Conservation (phyloP, 2,329 filamentous ascomycete species). For the Beauveria caledonica region DNA sequence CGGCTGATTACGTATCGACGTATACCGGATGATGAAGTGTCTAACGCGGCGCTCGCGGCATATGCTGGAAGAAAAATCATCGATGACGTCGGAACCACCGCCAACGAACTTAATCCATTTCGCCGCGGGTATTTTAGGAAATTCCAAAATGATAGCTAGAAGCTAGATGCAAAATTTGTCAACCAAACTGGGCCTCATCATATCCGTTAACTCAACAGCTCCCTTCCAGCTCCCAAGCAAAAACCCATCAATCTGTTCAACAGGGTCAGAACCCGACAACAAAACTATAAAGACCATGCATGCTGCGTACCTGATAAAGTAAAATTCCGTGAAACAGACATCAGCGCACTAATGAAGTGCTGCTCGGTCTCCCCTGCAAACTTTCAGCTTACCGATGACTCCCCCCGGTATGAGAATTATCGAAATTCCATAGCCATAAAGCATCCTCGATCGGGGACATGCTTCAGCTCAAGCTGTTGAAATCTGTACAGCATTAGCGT, state of each 20-base stretch:
- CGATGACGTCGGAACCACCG: constrained; percentile 37
- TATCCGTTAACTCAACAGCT: constrained; percentile 2
- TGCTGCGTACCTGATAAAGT: background rate
- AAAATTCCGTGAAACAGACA: background rate
- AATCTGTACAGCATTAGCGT: constrained; percentile 47
- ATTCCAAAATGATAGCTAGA: constrained; percentile 31
- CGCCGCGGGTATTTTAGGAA: constrained; percentile 50
- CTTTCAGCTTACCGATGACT: background rate
- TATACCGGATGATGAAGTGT: constrained; percentile 51
- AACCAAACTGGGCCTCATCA: constrained; percentile 5
- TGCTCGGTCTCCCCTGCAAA: background rate
- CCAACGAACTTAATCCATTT: constrained; percentile 53
- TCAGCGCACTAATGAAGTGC: background rate
- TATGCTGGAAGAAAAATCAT: constrained; percentile 24
- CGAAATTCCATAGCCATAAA: constrained; percentile 78
- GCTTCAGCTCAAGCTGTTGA: constrained; percentile 85
- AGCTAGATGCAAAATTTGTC: constrained; percentile 17
- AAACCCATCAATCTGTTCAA: constrained; percentile 2
- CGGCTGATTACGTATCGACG: constrained; percentile 80
- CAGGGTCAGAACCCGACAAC: background rate
- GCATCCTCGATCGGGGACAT: constrained; percentile 77
- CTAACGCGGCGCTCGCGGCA: constrained; percentile 31
- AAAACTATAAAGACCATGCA: constrained; percentile 6
- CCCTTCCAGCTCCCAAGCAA: constrained; percentile 4
- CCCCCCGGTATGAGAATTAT: constrained; percentile 17